Conservation (phyloP, 306 rosid species). For the Bauhinia variegata region DNA sequence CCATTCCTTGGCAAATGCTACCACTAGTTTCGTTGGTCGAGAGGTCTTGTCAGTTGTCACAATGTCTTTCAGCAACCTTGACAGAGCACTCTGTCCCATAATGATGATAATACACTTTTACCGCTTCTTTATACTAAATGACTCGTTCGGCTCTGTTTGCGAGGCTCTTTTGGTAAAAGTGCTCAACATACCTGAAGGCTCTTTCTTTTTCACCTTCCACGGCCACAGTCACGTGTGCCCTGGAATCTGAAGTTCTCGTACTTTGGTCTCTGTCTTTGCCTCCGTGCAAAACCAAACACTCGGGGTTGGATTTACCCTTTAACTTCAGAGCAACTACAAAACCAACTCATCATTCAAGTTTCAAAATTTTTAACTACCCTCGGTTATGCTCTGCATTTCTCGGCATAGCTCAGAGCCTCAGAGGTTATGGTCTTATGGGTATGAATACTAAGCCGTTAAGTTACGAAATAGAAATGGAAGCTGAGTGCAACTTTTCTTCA, state of each 20-base stretch:
- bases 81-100: background rate
- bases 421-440: no score
- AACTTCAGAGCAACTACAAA: background rate
- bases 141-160: constrained; percentile 17
- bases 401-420: background rate
- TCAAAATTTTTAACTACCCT: constrained; percentile 11
- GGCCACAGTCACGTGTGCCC: constrained; percentile 44
- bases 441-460: background rate
- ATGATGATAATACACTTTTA: constrained; percentile 7
- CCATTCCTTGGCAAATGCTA: no score
- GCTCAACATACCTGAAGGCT: background rate
- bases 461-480: constrained; percentile 29
- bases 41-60: no score
- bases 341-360: constrained; percentile 28
- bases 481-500: constrained; percentile 15
- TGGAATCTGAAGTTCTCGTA: constrained; percentile 24
- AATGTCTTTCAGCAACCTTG: no score
- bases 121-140: constrained; percentile 13
- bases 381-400: constrained; percentile 3
- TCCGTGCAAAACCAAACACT: background rate
- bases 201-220: constrained; percentile 24
- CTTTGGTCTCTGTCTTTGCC: constrained; percentile 18
- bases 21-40: no score
- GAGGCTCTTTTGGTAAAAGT: background rate
- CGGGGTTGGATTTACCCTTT: background rate